phyloP scores from a whole-genome alignment of 2,329 filamentous ascomycete species.

The Colletotrichum shisoi region DNA sequence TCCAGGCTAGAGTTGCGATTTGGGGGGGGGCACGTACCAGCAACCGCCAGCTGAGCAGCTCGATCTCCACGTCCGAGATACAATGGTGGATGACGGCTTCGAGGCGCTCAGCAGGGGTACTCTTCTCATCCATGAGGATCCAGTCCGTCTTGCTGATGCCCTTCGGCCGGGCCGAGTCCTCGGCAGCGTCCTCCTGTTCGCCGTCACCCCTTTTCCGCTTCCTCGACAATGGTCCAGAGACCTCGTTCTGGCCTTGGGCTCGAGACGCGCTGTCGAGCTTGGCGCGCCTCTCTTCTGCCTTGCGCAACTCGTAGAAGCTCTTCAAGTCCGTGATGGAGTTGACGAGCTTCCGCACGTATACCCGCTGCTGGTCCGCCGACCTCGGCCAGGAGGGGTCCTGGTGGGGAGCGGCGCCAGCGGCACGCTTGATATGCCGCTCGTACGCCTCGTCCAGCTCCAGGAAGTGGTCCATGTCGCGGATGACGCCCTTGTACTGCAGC shows the following conservation, averaged over 20 bases:
- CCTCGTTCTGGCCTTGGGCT: background rate
- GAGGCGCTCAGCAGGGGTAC: background rate
- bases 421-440: constrained; percentile 1
- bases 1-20: too few relatives aligned
- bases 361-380: background rate
- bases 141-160: constrained; percentile 24
- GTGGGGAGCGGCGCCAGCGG: background rate
- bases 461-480: constrained; percentile 5
- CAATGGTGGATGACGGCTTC: constrained; percentile 2
- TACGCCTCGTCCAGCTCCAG: constrained; percentile 5
- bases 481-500: background rate
- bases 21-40: background rate
- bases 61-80: constrained; percentile 11
- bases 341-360: background rate
- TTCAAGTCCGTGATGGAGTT: background rate
- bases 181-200: background rate
- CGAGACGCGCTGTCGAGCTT: background rate
- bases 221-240: background rate
- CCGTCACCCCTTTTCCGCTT: background rate
- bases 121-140: background rate
- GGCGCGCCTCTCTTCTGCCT: constrained; percentile 7
- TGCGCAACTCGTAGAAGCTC: constrained; percentile 19
- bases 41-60: constrained; percentile 21
- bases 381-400: constrained; percentile 9
- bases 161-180: background rate